These are phyloP conservation scores for Talaromyces nanjingensis DNA, from an alignment of 495 filamentous ascomycete genomes.

Conservation along the genomic window DNA sequence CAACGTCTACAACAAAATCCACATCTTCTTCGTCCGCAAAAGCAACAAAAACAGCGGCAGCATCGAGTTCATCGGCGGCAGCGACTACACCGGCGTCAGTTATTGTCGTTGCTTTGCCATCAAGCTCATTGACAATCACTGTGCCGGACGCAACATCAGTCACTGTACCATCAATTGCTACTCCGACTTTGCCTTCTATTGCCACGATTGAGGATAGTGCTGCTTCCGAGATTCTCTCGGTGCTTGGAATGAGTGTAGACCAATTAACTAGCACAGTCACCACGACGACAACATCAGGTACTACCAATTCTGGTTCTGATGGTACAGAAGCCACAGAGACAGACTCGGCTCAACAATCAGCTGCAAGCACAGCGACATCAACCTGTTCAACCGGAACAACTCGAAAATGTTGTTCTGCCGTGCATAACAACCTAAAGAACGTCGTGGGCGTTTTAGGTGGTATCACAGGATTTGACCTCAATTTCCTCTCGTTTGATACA, in stretches of 20 bases:
- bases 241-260: not conserved
- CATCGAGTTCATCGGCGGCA: not conserved
- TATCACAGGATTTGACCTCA: not conserved
- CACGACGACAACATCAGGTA: not conserved
- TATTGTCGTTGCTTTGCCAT: not conserved
- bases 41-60: not conserved
- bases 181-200: not conserved
- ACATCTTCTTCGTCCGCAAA: not conserved
- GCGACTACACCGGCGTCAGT: not conserved
- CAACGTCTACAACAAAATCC: not conserved
- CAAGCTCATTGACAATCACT: not conserved
- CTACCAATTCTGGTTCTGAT: not conserved
- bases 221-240: not conserved
- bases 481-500: not conserved
- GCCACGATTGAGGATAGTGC: not conserved
- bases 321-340: not conserved
- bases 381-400: not conserved
- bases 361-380: not conserved
- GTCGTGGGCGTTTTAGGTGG: not conserved
- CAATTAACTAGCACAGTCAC: not conserved
- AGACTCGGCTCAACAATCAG: not conserved
- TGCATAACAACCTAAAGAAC: not conserved
- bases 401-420: constrained; percentile 2
- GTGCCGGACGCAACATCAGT: not conserved
- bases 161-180: not conserved